A percentile compares a stretch with the other conserved stretches of the same genome.
Conservation (phyloP, 495 filamentous ascomycete genomes). For the Neurospora discreta region DNA sequence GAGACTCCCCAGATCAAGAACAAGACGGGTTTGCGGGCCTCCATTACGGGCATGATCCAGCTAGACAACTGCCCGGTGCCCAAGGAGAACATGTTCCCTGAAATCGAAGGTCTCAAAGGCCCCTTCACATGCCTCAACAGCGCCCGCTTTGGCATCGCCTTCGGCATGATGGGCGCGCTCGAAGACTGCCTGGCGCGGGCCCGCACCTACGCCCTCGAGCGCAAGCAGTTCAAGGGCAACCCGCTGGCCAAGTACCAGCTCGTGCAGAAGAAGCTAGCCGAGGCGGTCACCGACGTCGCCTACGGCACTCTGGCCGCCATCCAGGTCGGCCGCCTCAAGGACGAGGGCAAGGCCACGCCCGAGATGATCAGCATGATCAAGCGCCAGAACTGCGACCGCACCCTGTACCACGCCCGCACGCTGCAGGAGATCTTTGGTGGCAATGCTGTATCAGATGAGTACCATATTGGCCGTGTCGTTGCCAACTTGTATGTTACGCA, state of each 20-base stretch:
- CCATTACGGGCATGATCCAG: constrained; percentile 96
- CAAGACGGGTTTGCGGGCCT: constrained; percentile 87
- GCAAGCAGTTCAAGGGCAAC: constrained; percentile 94
- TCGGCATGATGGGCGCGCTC: constrained; percentile 84
- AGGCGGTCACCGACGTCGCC: constrained; percentile 81
- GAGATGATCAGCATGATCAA: constrained; percentile 99
- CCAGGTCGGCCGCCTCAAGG: constrained; percentile 89
- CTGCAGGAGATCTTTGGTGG: constrained; percentile 95
- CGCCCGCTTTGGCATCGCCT: constrained; percentile 85
- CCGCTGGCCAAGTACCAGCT: constrained; percentile 94
- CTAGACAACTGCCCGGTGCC: constrained; percentile 82
- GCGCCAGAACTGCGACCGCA: constrained; percentile 92
- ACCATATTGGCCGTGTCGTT: constrained; percentile 87
- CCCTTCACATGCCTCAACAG: constrained; percentile 93
- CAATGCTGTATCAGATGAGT: constrained; percentile 95
- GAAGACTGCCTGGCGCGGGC: constrained; percentile 80
- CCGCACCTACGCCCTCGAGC: constrained; percentile 75
- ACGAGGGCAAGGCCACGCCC: constrained; percentile 72
- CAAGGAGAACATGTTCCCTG: constrained; percentile 85
- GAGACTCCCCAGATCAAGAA: constrained; percentile 91
- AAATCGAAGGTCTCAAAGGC: constrained; percentile 75
- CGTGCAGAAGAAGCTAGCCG: constrained; percentile 95
- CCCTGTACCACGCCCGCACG: constrained; percentile 64
- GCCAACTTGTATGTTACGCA: constrained; percentile 96
- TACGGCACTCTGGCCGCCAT: constrained; percentile 78